These are phyloP conservation scores for Oryza australiensis DNA, from an alignment of 176 grass and related monocot species.

Conservation along the genomic window DNA sequence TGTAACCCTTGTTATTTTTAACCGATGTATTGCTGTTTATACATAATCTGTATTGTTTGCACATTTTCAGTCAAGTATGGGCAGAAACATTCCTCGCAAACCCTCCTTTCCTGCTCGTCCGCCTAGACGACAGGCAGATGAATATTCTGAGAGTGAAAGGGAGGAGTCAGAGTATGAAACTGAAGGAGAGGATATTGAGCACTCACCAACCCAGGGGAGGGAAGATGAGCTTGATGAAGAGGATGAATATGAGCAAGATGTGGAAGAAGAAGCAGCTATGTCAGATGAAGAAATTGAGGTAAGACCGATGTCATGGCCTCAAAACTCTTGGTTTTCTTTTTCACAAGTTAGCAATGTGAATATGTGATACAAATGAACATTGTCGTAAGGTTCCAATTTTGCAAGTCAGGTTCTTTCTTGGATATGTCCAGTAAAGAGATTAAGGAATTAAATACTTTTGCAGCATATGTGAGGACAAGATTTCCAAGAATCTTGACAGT, in stretches of 20 bases:
- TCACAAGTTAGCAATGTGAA: not conserved
- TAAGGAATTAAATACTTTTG: not conserved
- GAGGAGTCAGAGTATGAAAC: conserved; percentile 96
- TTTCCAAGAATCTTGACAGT: not conserved
- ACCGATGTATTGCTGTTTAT: conserved; percentile 10
- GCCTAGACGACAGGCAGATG: conserved; percentile 51
- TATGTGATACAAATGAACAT: not conserved
- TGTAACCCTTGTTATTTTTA: conserved; percentile 3
- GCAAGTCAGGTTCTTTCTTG: not conserved
- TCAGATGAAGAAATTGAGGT: conserved; percentile 86
- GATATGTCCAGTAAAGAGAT: not conserved
- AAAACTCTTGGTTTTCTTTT: not conserved
- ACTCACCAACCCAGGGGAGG: conserved; percentile 61
- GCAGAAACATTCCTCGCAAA: conserved; percentile 55
- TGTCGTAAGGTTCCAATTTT: not conserved
- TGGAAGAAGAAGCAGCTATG: conserved; percentile 59
- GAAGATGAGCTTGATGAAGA: conserved; percentile 80
- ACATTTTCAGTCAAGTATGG: conserved; percentile 61
- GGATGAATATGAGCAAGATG: conserved; percentile 84
- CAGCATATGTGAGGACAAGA: not conserved
- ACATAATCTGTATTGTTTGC: conserved; percentile 22
- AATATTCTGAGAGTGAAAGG: conserved; percentile 75
- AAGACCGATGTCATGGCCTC: conserved; percentile 14
- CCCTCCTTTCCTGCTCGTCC: conserved; percentile 51
- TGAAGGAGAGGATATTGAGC: conserved; percentile 80